A percentile compares a stretch with the other conserved stretches of the same genome.
These are phyloP conservation scores for Immersiella caudata DNA, from an alignment of 495 filamentous ascomycete genomes.

Conservation along the genomic window DNA sequence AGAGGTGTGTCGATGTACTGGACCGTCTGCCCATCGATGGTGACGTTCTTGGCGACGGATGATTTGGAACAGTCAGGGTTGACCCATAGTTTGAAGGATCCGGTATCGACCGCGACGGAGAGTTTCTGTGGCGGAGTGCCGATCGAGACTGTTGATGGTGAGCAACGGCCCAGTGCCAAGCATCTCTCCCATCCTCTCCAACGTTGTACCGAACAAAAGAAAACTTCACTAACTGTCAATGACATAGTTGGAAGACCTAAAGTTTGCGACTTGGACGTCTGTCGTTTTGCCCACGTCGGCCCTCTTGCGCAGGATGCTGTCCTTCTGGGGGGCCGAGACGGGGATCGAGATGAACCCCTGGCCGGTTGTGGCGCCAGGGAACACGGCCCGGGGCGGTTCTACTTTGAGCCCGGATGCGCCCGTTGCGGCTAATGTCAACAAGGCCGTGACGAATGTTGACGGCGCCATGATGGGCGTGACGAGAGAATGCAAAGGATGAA, in stretches of 20 bases:
- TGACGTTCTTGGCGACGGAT: conserved; percentile 16
- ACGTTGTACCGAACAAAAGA: not conserved
- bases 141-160: conserved; percentile 18
- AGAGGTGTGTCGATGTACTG: conserved; percentile 1
- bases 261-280: not conserved
- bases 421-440: too few species aligned
- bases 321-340: not conserved
- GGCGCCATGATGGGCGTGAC: too few species aligned
- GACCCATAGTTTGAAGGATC: conserved; percentile 34
- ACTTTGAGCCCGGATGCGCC: too few species aligned
- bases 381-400: not conserved
- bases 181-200: not conserved
- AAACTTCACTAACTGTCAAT: not conserved
- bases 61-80: conserved; percentile 26
- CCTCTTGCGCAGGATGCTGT: not conserved
- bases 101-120: conserved; percentile 31
- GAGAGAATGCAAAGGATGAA: too few species aligned
- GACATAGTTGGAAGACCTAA: conserved; percentile 2
- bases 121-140: conserved; percentile 31
- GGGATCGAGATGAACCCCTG: not conserved
- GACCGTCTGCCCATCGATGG: conserved; percentile 22
- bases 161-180: not conserved
- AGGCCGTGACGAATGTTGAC: too few species aligned
- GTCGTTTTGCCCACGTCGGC: not conserved
- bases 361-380: not conserved